phyloP scores from a whole-genome alignment of 1,284 basidiomycete genomes.

The Fomitopsis palustris region DNA sequence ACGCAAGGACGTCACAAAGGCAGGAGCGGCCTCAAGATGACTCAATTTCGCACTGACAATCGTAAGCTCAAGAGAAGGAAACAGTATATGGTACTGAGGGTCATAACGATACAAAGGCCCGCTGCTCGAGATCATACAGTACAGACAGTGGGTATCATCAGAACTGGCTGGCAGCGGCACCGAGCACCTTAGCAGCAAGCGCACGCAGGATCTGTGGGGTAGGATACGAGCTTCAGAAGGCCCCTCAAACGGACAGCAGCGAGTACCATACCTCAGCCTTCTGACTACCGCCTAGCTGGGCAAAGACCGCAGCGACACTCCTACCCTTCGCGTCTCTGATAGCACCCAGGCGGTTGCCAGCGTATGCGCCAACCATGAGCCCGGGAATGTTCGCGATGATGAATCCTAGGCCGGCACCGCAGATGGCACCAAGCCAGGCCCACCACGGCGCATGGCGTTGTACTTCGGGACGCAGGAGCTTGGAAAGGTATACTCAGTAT shows the following conservation, averaged over 20 bases:
- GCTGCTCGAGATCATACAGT: not conserved
- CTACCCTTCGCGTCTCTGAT: conserved; percentile 91
- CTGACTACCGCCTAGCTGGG: conserved; percentile 71
- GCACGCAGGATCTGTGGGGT: conserved; percentile 73
- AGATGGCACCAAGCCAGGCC: conserved; percentile 74
- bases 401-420: conserved; percentile 73
- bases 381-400: conserved; percentile 89
- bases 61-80: too few species aligned
- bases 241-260: not conserved
- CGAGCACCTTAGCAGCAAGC: conserved; percentile 87
- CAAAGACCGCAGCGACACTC: conserved; percentile 90
- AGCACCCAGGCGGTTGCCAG: conserved; percentile 84
- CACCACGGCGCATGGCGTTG: conserved; percentile 68
- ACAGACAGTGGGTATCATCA: conserved; percentile 3
- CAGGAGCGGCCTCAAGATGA: too few species aligned
- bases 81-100: too few species aligned
- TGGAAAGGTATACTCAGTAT: not conserved
- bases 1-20: not conserved
- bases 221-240: not conserved
- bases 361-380: conserved; percentile 72
- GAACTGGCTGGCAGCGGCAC: conserved; percentile 43
- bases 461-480: conserved; percentile 79
- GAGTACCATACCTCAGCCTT: conserved; percentile 73
- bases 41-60: too few species aligned
- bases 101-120: not conserved